Evolutionary conservation across 225 moss, liverwort and hornwort species (phyloP).

Genomic region (Physcomitrellopsis africana): DNA sequence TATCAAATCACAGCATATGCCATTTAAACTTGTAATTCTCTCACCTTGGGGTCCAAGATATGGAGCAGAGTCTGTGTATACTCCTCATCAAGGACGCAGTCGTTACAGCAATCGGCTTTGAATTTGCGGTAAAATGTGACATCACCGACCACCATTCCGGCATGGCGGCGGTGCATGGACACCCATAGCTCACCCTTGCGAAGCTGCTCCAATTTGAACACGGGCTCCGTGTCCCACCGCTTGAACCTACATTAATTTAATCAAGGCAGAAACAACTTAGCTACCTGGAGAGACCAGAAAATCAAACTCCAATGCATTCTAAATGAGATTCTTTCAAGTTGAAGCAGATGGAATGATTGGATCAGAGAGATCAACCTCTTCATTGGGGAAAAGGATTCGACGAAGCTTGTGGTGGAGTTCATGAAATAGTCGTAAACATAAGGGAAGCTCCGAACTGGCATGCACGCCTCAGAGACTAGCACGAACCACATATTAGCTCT

Average conservation of each 20-base stretch:
- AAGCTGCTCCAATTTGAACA: conserved; percentile 29
- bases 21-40: background rate
- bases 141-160: conserved; percentile 56
- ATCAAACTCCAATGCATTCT: background rate
- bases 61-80: conserved; percentile 48
- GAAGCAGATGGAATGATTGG: too few relatives aligned
- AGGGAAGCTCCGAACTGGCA: conserved; percentile 47
- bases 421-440: conserved; percentile 42
- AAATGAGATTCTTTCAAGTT: background rate
- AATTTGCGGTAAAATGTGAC: conserved; percentile 52
- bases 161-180: conserved; percentile 56
- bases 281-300: background rate
- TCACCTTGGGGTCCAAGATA: conserved; percentile 41
- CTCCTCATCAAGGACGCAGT: conserved; percentile 49
- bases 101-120: conserved; percentile 41
- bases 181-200: conserved; percentile 56
- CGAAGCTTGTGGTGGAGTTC: conserved; percentile 53
- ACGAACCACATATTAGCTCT: conserved; percentile 53
- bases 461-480: conserved; percentile 46
- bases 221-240: conserved; percentile 34
- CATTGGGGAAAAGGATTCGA: conserved; percentile 39
- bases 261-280: background rate
- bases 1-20: too few relatives aligned
- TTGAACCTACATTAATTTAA: conserved; percentile 30
- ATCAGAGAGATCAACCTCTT: conserved; percentile 15